phyloP scores from a whole-genome alignment of 805 yeast genomes.

The Candida nitratophila region DNA sequence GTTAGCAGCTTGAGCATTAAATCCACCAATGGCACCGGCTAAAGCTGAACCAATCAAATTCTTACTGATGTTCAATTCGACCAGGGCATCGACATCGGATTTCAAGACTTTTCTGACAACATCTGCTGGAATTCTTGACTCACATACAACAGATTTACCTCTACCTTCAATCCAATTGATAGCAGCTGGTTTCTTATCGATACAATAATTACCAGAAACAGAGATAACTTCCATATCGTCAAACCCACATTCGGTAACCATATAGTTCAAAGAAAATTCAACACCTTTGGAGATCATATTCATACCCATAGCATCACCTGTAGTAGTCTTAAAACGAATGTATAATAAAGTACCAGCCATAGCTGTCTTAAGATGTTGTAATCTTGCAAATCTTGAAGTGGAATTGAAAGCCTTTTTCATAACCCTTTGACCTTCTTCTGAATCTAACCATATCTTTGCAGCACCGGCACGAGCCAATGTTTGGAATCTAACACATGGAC shows the following conservation, averaged over 20 bases:
- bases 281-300: conserved; percentile 99
- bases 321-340: conserved; percentile 93
- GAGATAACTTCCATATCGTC: conserved; percentile 90
- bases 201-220: conserved; percentile 95
- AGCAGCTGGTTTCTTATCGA: conserved; percentile 96
- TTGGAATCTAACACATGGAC: conserved; percentile 93
- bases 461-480: conserved; percentile 83
- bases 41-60: conserved; percentile 94
- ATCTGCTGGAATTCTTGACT: conserved; percentile 80
- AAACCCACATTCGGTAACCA: conserved; percentile 88
- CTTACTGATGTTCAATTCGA: conserved; percentile 81
- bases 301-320: conserved; percentile 99
- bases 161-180: conserved; percentile 99
- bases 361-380: conserved; percentile 86
- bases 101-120: conserved; percentile 78
- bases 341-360: conserved; percentile 87
- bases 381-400: conserved; percentile 94
- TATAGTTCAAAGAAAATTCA: conserved; percentile 73
- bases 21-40: conserved; percentile 98
- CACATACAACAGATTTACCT: conserved; percentile 97
- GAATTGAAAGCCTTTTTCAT: conserved; percentile 90
- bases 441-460: conserved; percentile 91
- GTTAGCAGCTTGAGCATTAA: conserved; percentile 97
- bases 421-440: conserved; percentile 81
- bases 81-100: conserved; percentile 87